These are phyloP conservation scores for Botrytis sinoallii DNA, from an alignment of 2,329 filamentous ascomycete species.

Conservation along the genomic window DNA sequence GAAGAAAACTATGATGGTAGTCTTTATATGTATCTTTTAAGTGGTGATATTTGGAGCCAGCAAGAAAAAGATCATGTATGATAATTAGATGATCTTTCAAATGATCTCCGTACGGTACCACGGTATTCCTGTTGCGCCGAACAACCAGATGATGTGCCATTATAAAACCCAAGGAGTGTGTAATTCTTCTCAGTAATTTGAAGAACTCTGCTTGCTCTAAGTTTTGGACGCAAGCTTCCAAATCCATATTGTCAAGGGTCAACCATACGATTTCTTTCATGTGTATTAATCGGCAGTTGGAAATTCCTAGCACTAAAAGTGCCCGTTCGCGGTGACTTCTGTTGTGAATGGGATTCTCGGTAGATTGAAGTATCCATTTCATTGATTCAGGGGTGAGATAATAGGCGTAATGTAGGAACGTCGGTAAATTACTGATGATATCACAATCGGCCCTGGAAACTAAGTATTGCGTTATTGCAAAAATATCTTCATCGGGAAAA, in stretches of 20 bases:
- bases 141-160: rapidly evolving
- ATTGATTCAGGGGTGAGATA: rapidly evolving
- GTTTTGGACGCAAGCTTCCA: neutral
- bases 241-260: neutral
- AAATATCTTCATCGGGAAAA: neutral
- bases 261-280: neutral
- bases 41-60: neutral
- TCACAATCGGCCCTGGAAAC: neutral
- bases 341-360: neutral
- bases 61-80: neutral
- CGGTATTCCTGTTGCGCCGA: rapidly evolving
- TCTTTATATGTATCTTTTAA: neutral
- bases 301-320: neutral
- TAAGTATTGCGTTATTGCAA: neutral
- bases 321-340: neutral
- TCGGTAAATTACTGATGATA: neutral
- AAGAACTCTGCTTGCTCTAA: neutral
- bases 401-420: rapidly evolving
- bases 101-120: neutral
- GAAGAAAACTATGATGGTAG: rapidly evolving
- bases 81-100: neutral
- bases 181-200: rapidly evolving
- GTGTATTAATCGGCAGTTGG: rapidly evolving
- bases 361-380: neutral
- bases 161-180: neutral